These are phyloP conservation scores for Fusarium piperis DNA, from an alignment of 2,329 filamentous ascomycete genomes.

Conservation along the genomic window DNA sequence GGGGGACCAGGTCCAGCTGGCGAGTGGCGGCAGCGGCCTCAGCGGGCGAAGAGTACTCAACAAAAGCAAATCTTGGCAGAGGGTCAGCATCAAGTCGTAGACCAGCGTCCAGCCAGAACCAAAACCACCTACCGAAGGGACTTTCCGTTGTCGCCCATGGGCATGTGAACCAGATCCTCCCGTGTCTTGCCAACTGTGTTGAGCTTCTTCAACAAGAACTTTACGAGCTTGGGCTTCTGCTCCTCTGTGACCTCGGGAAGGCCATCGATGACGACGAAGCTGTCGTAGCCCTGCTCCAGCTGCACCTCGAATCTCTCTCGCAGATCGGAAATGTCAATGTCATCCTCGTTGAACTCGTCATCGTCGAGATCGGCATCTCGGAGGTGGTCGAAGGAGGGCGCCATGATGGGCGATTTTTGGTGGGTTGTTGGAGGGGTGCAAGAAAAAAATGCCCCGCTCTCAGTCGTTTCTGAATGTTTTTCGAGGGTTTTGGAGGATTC, in stretches of 20 bases:
- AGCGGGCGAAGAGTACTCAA: slow-evolving; percentile 91
- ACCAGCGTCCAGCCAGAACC: background rate
- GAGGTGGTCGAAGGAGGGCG: slow-evolving; percentile 87
- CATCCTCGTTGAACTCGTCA: slow-evolving; percentile 89
- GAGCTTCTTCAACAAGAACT: slow-evolving; percentile 95
- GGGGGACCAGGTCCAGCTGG: slow-evolving; percentile 83
- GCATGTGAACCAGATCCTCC: slow-evolving; percentile 94
- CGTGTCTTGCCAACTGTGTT: slow-evolving; percentile 84
- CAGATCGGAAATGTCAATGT: slow-evolving; percentile 95
- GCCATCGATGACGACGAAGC: slow-evolving; percentile 96
- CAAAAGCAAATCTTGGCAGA: slow-evolving; percentile 83
- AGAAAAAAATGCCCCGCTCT: slow-evolving; percentile 51
- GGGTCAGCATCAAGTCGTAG: slow-evolving; percentile 18
- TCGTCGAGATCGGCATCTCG: slow-evolving; percentile 88
- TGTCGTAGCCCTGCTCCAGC: slow-evolving; percentile 93
- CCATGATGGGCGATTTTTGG: slow-evolving; percentile 72
- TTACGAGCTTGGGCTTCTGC: slow-evolving; percentile 92
- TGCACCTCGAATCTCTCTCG: slow-evolving; percentile 95
- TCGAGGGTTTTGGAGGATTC: slow-evolving; percentile 29
- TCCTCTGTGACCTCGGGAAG: slow-evolving; percentile 89
- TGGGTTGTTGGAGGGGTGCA: slow-evolving; percentile 46
- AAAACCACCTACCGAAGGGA: slow-evolving; percentile 77
- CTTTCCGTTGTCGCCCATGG: slow-evolving; percentile 85
- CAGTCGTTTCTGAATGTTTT: slow-evolving; percentile 34
- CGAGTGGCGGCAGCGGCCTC: slow-evolving; percentile 92